Conservation (phyloP, 345 rosid species). For the Leavenworthia alabamica region DNA sequence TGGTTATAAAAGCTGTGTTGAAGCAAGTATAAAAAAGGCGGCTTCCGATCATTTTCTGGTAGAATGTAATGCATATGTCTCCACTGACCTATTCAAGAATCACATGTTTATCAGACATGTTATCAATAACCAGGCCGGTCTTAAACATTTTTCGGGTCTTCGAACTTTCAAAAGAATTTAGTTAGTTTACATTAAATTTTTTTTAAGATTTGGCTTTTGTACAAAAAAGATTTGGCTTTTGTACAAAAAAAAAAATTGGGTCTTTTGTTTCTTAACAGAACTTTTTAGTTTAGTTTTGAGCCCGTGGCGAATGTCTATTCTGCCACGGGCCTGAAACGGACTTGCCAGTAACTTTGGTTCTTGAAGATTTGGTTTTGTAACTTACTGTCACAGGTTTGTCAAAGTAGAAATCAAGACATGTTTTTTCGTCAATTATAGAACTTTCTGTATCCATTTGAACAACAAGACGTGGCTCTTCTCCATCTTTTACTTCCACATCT, state of each 20-base stretch:
- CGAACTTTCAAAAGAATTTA: too few relatives aligned
- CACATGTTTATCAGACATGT: neutral
- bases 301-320: too few relatives aligned
- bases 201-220: too few relatives aligned
- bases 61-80: constrained; percentile 75
- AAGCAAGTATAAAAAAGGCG: constrained; percentile 86
- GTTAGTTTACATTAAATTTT: too few relatives aligned
- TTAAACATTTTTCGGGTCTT: too few relatives aligned
- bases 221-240: too few relatives aligned
- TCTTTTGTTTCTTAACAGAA: too few relatives aligned
- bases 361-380: neutral
- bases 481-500: constrained; percentile 24
- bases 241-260: too few relatives aligned
- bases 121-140: neutral
- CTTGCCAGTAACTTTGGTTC: too few relatives aligned
- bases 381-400: constrained; percentile 67
- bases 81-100: constrained; percentile 51
- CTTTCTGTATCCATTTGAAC: constrained; percentile 96
- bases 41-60: constrained; percentile 80
- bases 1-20: constrained; percentile 78
- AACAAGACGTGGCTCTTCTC: constrained; percentile 48
- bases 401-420: constrained; percentile 71
- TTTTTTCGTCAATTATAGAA: constrained; percentile 69
- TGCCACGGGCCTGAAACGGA: too few relatives aligned
- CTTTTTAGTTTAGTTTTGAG: too few relatives aligned